Evolutionary conservation across 495 filamentous ascomycete species (phyloP), one percentile per base, ranked within the genome.

Genomic region (Lepraria neglecta): DNA sequence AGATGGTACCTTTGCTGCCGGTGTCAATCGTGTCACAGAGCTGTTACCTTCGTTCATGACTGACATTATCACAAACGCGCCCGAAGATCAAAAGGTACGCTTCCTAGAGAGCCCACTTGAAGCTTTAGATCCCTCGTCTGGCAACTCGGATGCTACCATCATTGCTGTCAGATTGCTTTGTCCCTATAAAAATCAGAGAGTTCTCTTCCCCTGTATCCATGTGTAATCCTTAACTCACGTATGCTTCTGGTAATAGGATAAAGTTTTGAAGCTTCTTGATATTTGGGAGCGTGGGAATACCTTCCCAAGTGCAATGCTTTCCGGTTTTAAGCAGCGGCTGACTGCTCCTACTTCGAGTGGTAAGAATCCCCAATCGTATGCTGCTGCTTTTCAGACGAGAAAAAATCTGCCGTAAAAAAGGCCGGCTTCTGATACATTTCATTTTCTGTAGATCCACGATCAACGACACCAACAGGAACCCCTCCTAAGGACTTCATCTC

Each of bases 71-170:
- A 84, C 87, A 72, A 84, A 82, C 72, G 87, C 90, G 61, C 94
- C 95, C 40, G 84, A 88, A 74, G 91, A 96, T 76, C 94, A 98
- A 86, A 97, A 96, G 91, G 91, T 96, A 96, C 85, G 91, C 87
- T 67, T 65, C 59, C 71, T 69, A 75, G 66, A 63, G 14, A 58
- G n/a, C 45, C 40, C 45, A 42, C 51, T 43, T 30, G 51, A 52
- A 27, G 31, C 47, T 21, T 45, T 45, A 44, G 45, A 47, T 38
- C 48, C 28, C 28, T 28, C 33, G 28, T 50, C 45, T 21, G 19
- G 45, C 47, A 61, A 28, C 19, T 19, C 42, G 27, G 38, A 24
- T 44, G 47, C 58, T 52, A 40, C 28, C 38, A 43, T 45, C 17
- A n/a, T 28, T 54, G 44, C 53, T 19, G 52, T 17, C 47, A 53